Evolutionary conservation across 75 land plant species (phyloP).

Genomic region (Adiantum capillusveneris): DNA sequence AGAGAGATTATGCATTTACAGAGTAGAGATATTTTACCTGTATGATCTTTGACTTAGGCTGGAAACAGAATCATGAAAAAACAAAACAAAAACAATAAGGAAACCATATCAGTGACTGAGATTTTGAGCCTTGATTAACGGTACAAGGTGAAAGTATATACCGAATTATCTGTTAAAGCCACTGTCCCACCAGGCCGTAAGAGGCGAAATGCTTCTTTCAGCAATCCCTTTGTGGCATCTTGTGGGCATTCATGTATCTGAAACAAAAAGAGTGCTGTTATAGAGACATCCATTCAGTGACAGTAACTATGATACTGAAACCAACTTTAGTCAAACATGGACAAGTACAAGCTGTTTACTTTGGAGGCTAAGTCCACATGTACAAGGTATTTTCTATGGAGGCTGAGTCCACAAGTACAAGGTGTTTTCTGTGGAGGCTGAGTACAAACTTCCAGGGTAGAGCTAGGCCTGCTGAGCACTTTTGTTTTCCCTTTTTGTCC

Average conservation of each 20-base stretch:
- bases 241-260: slow-evolving; percentile 90
- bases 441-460: too few species aligned
- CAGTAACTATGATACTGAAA: background rate
- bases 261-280: slow-evolving; percentile 1
- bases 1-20: too few species aligned
- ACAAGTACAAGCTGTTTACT: too few species aligned
- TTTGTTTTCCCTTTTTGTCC: too few species aligned
- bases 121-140: too few species aligned
- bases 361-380: too few species aligned
- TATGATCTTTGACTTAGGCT: slow-evolving; percentile 78
- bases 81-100: slow-evolving; percentile 3
- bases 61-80: slow-evolving; percentile 5
- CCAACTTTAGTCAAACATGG: too few species aligned
- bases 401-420: too few species aligned
- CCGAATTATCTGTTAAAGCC: slow-evolving; percentile 75
- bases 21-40: too few species aligned
- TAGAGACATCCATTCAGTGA: background rate
- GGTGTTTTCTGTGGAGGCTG: too few species aligned
- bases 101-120: background rate
- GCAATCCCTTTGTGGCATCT: slow-evolving; percentile 43
- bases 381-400: too few species aligned
- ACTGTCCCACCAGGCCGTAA: slow-evolving; percentile 83
- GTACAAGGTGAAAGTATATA: slow-evolving; percentile 10
- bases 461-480: too few species aligned
- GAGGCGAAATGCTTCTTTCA: slow-evolving; percentile 67